Evolutionary conservation across 73 alveolate genomes (phyloP), one percentile per base, ranked within the genome.

Genomic region (Urostyla sp.): DNA sequence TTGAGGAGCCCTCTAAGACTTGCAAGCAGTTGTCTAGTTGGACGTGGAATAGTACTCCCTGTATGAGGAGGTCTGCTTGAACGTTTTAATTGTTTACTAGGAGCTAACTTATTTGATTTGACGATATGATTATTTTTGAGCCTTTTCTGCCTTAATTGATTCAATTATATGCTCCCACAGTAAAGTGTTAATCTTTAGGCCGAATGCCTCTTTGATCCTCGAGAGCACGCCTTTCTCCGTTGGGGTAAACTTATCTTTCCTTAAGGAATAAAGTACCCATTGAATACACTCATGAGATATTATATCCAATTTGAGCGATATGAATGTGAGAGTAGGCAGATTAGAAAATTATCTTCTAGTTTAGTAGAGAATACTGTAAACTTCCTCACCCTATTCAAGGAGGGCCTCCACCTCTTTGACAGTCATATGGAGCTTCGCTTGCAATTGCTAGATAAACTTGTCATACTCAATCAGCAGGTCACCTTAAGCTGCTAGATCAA

Each of bases 171-270:
- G 20, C 3, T 78, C 90, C 94, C 94, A 87, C 0, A 76, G 50
- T 28, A 45, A 24, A 2, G 85, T 23, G 23, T 74, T 21, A 2
- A 80, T 44, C 67, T 81, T 80, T 26, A 79, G 73, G 2, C 69
- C 79, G 51, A 81, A 87, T 0, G 94, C 94, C 36, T 87, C 94
- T 58, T 87, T 87, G 44, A 80, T 74, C 28, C 94, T 52, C 31
- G 72, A 48, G 54, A 67, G 66, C 38, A 87, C 49, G 0, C 91
- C 90, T 50, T 52, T 80, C 34, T 87, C 94, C 20, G 80, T 87
- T 0, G 94, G 94, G 1, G 78, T 46, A 91, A 87, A 80, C 32
- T 87, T 91, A 56, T 87, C 91, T 18, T 40, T 49, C 75, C 57
- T 87, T 8, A 87, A 46, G 48, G 81, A 37, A 23, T 27, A 15